Conservation (phyloP, 73 alveolate genomes). For the Uronychia binucleata region DNA sequence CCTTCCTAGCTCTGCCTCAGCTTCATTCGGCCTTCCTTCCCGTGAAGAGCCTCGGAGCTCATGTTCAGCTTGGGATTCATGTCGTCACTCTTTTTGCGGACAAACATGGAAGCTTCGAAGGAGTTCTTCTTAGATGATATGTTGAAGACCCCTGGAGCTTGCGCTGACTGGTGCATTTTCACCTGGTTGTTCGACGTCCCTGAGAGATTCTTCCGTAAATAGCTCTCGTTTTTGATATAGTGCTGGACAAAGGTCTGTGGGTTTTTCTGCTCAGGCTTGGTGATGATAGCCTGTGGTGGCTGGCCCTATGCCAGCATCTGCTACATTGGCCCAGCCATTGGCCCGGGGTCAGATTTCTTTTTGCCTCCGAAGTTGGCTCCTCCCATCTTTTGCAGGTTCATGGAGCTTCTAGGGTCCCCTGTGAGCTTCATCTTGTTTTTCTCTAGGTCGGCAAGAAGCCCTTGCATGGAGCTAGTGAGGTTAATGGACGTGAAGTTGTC, state of each 20-base stretch:
- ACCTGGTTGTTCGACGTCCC: neutral
- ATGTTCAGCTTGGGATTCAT: neutral
- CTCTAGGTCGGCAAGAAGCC: neutral
- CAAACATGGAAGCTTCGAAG: neutral
- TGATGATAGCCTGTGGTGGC: too few relatives aligned
- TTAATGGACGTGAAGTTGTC: neutral
- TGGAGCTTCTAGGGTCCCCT: neutral
- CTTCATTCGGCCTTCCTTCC: neutral
- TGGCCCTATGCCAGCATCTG: too few relatives aligned
- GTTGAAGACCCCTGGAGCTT: neutral
- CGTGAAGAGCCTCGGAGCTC: neutral
- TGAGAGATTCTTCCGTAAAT: neutral
- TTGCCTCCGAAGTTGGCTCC: neutral
- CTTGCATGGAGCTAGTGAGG: neutral
- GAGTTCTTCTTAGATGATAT: neutral
- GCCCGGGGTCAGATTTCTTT: slow-evolving; percentile 2
- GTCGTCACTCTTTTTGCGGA: neutral
- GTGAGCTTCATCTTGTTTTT: neutral
- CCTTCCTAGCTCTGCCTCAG: neutral
- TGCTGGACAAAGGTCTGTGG: neutral
- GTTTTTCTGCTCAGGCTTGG: too few relatives aligned
- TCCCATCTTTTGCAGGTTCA: neutral
- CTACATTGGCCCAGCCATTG: too few relatives aligned
- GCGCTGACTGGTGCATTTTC: neutral
- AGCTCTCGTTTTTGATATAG: neutral